These are phyloP conservation scores for Annona squamosa DNA, from an alignment of 164 flowering plant genomes.

Conservation along the genomic window DNA sequence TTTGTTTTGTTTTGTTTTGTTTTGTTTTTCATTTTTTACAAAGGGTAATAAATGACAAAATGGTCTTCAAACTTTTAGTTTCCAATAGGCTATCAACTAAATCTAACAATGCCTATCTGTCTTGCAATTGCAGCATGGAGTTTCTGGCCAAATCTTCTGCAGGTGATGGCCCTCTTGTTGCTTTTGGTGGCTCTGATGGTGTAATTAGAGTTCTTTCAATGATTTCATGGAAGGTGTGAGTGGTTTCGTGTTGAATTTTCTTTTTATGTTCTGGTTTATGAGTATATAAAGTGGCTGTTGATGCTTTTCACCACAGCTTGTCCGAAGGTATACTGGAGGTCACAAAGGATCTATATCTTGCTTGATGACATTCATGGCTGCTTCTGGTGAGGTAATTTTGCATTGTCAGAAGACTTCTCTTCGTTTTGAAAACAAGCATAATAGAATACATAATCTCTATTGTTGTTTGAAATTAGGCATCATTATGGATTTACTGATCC, in stretches of 20 bases:
- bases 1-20: background rate
- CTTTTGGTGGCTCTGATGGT: conserved; percentile 98
- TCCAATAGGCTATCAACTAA: background rate
- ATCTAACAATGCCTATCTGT: background rate
- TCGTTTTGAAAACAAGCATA: background rate
- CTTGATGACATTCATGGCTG: conserved; percentile 92
- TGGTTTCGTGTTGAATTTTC: conserved; percentile 9
- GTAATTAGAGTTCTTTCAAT: conserved; percentile 95
- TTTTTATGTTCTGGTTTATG: background rate
- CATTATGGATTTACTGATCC: background rate
- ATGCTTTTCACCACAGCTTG: conserved; percentile 54
- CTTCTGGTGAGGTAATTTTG: conserved; percentile 85
- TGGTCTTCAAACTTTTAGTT: background rate
- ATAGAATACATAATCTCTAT: background rate
- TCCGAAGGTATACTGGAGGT: conserved; percentile 93
- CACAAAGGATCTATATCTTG: conserved; percentile 92
- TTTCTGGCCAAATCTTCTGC: conserved; percentile 76
- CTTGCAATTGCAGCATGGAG: conserved; percentile 69
- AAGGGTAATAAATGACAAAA: no score
- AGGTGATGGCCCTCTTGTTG: conserved; percentile 92
- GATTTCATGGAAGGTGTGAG: conserved; percentile 94
- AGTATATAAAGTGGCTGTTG: background rate
- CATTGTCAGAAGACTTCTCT: background rate
- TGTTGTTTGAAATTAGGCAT: background rate
- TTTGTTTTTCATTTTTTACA: background rate